phyloP scores from a whole-genome alignment of 805 yeast genomes.

The Candida caryicola region DNA sequence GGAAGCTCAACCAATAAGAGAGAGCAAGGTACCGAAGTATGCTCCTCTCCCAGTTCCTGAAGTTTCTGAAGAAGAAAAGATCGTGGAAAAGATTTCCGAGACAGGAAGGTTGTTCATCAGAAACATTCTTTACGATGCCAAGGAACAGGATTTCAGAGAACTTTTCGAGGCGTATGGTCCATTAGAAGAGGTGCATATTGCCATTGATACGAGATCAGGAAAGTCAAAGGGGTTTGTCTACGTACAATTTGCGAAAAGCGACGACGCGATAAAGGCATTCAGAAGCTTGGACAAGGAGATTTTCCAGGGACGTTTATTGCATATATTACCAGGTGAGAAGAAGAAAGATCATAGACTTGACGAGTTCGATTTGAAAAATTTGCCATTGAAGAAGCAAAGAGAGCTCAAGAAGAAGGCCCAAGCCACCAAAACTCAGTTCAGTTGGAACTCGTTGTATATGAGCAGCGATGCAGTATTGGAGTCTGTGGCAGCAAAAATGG shows the following conservation, averaged over 20 bases:
- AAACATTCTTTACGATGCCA: conserved; percentile 75
- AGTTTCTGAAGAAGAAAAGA: conserved; percentile 44
- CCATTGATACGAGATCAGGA: conserved; percentile 86
- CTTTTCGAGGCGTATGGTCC: conserved; percentile 69
- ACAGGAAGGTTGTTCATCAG: conserved; percentile 87
- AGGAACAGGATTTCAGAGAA: conserved; percentile 71
- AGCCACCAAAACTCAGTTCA: conserved; percentile 83
- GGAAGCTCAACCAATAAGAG: conserved; percentile 10
- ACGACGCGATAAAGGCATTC: conserved; percentile 76
- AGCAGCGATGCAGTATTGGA: conserved; percentile 89
- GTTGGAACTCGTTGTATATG: conserved; percentile 93
- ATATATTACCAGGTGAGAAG: conserved; percentile 79
- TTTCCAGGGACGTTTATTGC: conserved; percentile 91
- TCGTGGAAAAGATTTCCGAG: conserved; percentile 49
- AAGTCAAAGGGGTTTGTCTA: conserved; percentile 92
- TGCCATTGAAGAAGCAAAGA: conserved; percentile 89
- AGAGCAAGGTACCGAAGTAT: neutral
- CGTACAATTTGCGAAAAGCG: conserved; percentile 62
- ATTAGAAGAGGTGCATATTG: conserved; percentile 86
- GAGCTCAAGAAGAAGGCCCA: conserved; percentile 79
- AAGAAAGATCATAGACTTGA: conserved; percentile 82
- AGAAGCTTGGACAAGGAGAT: conserved; percentile 75
- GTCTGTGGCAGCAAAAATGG: conserved; percentile 81
- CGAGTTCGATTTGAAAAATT: conserved; percentile 85
- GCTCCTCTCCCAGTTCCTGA: conserved; percentile 10